Evolutionary conservation across 2,329 filamentous ascomycete species (phyloP).

Genomic region (Fusarium gaditjirri): DNA sequence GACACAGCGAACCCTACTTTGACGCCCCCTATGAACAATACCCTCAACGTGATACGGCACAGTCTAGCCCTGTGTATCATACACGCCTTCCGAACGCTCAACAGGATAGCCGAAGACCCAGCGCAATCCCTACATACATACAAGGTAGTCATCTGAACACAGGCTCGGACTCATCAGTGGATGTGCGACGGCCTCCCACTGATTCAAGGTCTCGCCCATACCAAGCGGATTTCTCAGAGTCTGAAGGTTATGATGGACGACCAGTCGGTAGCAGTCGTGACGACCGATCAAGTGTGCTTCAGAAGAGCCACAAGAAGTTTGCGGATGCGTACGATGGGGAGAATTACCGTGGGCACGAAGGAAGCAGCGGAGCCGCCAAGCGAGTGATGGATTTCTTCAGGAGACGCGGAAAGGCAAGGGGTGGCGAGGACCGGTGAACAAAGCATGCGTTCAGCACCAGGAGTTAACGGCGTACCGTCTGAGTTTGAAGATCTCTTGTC

Average conservation of each 20-base stretch:
- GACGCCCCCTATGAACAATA: conserved; percentile 53
- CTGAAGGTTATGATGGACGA: conserved; percentile 56
- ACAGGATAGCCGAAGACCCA: conserved; percentile 53
- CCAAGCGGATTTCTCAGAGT: conserved; percentile 55
- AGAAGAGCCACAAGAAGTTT: conserved; percentile 90
- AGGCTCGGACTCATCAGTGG: conserved; percentile 65
- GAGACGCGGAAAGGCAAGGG: conserved; percentile 80
- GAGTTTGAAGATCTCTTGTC: conserved; percentile 40
- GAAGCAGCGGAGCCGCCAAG: conserved; percentile 87
- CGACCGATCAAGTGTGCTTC: conserved; percentile 69
- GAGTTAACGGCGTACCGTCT: conserved; percentile 41
- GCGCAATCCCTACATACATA: conserved; percentile 59
- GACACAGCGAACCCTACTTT: conserved; percentile 52
- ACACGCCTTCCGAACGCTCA: conserved; percentile 56
- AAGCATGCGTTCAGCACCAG: conserved; percentile 31
- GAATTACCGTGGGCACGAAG: conserved; percentile 73
- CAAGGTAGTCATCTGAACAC: conserved; percentile 60
- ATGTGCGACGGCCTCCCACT: conserved; percentile 56
- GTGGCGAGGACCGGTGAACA: conserved; percentile 63
- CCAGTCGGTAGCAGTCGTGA: conserved; percentile 52
- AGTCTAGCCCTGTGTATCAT: conserved; percentile 53
- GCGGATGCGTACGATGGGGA: conserved; percentile 87
- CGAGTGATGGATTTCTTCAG: conserved; percentile 99
- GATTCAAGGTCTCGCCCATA: conserved; percentile 56
- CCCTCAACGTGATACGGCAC: conserved; percentile 49